Conservation (phyloP, 345 rosid species). For the Ceriops decandra region DNA sequence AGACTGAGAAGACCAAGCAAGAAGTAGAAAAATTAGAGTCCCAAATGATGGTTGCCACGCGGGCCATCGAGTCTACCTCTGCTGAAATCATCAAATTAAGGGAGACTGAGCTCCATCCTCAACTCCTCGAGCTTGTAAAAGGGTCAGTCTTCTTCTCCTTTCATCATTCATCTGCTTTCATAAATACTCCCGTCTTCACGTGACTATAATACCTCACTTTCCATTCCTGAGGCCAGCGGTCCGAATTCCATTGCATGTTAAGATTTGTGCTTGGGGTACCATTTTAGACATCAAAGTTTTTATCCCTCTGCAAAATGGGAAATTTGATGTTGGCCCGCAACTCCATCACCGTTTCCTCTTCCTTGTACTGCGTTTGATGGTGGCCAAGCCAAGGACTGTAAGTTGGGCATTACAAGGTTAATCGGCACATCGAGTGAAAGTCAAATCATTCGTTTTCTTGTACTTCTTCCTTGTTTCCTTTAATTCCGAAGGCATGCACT, state of each 20-base stretch:
- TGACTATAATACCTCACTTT: slow-evolving; percentile 24
- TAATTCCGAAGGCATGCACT: not conserved
- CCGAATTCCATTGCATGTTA: not conserved
- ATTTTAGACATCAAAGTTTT: not conserved
- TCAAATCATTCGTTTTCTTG: slow-evolving; percentile 16
- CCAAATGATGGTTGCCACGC: slow-evolving; percentile 73
- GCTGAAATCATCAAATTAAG: slow-evolving; percentile 77
- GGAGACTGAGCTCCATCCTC: slow-evolving; percentile 80
- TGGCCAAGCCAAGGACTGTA: not conserved
- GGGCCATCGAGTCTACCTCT: slow-evolving; percentile 76
- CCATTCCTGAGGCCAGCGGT: slow-evolving; percentile 1
- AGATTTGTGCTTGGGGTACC: not conserved
- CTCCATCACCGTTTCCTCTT: not conserved
- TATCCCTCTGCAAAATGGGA: too few species aligned
- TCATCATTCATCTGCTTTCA: not conserved
- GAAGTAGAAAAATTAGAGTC: slow-evolving; percentile 87
- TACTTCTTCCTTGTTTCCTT: not conserved
- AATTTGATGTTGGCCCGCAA: too few species aligned
- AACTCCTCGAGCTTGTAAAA: slow-evolving; percentile 78
- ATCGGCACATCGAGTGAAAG: not conserved
- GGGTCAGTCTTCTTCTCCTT: slow-evolving; percentile 49
- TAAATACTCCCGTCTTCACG: slow-evolving; percentile 12
- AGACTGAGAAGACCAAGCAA: slow-evolving; percentile 75
- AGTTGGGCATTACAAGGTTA: not conserved
- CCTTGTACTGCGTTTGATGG: not conserved